These are phyloP conservation scores for Saprolegnia parasitica DNA, from an alignment of 352 stramenopile genomes.

Conservation along the genomic window DNA sequence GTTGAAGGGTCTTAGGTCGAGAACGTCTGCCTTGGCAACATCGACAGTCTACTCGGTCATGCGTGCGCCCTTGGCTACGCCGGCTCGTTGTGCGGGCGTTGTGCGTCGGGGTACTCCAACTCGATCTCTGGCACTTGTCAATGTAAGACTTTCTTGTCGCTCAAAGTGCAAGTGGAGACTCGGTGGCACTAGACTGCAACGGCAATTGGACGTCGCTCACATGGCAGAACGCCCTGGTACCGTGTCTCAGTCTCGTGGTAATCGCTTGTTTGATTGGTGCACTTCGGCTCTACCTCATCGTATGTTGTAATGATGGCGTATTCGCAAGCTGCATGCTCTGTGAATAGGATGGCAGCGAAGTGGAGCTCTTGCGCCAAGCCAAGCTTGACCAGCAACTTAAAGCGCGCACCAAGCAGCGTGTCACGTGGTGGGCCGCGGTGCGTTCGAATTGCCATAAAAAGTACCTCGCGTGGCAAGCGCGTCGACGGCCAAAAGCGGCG, in stretches of 20 bases:
- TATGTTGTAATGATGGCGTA: slow-evolving; percentile 33
- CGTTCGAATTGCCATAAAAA: not conserved
- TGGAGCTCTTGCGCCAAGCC: slow-evolving; percentile 2
- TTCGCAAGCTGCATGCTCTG: slow-evolving; percentile 28
- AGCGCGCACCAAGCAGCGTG: slow-evolving; percentile 21
- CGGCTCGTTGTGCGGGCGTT: slow-evolving; percentile 48
- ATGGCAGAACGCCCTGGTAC: slow-evolving; percentile 47
- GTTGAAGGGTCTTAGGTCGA: slow-evolving; percentile 36
- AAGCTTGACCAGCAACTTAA: slow-evolving; percentile 12
- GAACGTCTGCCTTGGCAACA: slow-evolving; percentile 42
- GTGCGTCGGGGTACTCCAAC: slow-evolving; percentile 44
- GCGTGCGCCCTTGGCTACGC: slow-evolving; percentile 29
- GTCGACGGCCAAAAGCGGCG: slow-evolving; percentile 29
- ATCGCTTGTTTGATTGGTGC: not conserved
- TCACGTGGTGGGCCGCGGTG: slow-evolving; percentile 32
- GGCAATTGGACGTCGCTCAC: not conserved
- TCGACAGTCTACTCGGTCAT: slow-evolving; percentile 40
- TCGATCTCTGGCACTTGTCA: not conserved
- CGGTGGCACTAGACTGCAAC: not conserved
- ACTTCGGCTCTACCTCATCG: slow-evolving; percentile 34
- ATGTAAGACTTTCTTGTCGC: slow-evolving; percentile 11
- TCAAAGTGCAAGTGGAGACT: slow-evolving; percentile 42
- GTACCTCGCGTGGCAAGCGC: slow-evolving; percentile 21
- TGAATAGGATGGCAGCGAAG: slow-evolving; percentile 12
- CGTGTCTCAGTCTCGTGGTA: slow-evolving; percentile 20